A percentile compares a stretch with the other conserved stretches of the same genome.
Conservation (phyloP, 805 yeast species). For the Komagataella ulmi region DNA sequence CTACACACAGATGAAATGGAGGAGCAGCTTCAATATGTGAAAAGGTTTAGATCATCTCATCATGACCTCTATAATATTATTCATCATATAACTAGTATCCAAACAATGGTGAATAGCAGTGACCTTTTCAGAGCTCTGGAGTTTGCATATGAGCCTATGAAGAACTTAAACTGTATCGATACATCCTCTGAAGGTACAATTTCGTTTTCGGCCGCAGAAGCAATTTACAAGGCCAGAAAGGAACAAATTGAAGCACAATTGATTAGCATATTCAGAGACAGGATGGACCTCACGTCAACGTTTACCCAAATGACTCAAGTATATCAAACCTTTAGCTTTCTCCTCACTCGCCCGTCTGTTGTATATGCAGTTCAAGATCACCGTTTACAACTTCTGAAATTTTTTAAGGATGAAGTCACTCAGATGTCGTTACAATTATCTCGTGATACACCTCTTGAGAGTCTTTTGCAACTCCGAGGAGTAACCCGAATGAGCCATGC, state of each 20-base stretch:
- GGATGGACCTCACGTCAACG: conserved; percentile 23
- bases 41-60: conserved; percentile 38
- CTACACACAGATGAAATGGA: conserved; percentile 25
- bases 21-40: conserved; percentile 28
- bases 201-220: conserved; percentile 28
- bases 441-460: background rate
- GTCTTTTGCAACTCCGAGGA: conserved; percentile 17
- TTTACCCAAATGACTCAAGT: conserved; percentile 38
- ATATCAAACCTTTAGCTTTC: conserved; percentile 31
- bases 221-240: conserved; percentile 26
- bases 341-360: conserved; percentile 39
- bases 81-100: background rate
- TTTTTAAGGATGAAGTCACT: conserved; percentile 32
- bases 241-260: conserved; percentile 31
- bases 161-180: conserved; percentile 23
- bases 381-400: conserved; percentile 34
- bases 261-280: conserved; percentile 22
- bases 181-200: conserved; percentile 20
- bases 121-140: conserved; percentile 18
- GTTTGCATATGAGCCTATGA: conserved; percentile 26
- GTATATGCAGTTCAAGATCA: conserved; percentile 47
- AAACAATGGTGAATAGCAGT: background rate
- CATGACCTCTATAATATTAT: conserved; percentile 23
- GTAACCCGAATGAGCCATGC: conserved; percentile 33
- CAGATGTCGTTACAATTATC: background rate